phyloP scores from a whole-genome alignment of 352 stramenopile genomes.

The Peronosclerospora sorghi region DNA sequence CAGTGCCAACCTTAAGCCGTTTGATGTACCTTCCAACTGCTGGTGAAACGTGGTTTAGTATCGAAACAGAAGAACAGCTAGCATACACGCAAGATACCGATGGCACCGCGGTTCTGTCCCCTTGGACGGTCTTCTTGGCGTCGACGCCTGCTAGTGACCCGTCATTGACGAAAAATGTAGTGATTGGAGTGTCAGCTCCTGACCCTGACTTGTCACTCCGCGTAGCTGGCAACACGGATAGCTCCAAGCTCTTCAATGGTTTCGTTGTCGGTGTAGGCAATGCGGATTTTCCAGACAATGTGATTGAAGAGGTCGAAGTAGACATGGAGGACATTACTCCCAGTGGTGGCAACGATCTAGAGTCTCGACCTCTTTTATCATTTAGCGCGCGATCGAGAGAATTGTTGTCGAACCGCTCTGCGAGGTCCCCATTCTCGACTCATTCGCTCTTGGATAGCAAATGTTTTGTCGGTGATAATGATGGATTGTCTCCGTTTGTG shows the following conservation, averaged over 20 bases:
- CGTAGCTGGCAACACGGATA: conserved; percentile 46
- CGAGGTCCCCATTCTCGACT: conserved; percentile 32
- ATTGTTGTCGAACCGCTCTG: conserved; percentile 33
- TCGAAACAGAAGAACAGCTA: conserved; percentile 73
- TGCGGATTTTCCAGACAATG: conserved; percentile 25
- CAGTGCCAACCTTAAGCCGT: conserved; percentile 28
- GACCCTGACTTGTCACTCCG: conserved; percentile 57
- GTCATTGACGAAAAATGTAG: conserved; percentile 55
- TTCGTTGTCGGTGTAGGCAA: conserved; percentile 66
- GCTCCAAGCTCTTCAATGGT: conserved; percentile 44
- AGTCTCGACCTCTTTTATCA: conserved; percentile 37
- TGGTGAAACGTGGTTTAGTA: conserved; percentile 74
- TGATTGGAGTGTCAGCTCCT: conserved; percentile 53
- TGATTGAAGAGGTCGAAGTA: conserved; percentile 9
- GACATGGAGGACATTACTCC: conserved; percentile 9
- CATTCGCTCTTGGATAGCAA: conserved; percentile 31
- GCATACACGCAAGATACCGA: conserved; percentile 69
- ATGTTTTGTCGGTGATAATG: conserved; percentile 19
- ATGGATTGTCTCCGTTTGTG: conserved; percentile 38
- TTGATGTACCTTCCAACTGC: conserved; percentile 52
- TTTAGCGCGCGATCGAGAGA: conserved; percentile 26
- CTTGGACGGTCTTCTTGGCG: conserved; percentile 70
- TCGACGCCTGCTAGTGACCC: conserved; percentile 39
- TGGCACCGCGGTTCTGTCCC: conserved; percentile 46
- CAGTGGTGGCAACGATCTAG: conserved; percentile 17